Conservation (phyloP, 108 stramenopile species). For the Skeletonema costatum region DNA sequence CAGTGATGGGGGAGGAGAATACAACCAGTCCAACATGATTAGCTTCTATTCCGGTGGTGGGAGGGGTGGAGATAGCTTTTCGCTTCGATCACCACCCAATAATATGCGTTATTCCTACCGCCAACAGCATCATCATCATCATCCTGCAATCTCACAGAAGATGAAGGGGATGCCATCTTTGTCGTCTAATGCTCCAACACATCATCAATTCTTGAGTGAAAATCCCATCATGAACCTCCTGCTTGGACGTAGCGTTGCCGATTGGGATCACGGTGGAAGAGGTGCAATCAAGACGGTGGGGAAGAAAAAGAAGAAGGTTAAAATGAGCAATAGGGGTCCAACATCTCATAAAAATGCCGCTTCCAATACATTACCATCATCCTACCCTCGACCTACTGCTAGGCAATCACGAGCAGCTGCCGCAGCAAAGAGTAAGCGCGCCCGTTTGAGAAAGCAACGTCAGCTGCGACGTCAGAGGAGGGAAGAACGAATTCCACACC, state of each 20-base stretch:
- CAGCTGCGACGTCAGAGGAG: constrained; percentile 17
- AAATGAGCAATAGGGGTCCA: background rate
- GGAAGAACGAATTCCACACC: constrained; percentile 52
- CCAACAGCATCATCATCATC: constrained; percentile 4
- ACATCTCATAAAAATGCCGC: background rate
- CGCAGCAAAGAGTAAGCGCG: constrained; percentile 26
- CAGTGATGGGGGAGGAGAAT: constrained; percentile 4
- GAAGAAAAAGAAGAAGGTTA: constrained; percentile 2
- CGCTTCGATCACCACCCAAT: constrained; percentile 18
- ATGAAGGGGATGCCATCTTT: constrained; percentile 4
- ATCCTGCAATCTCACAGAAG: background rate
- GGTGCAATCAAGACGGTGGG: background rate
- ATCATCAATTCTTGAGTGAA: background rate
- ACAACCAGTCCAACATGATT: constrained; percentile 27
- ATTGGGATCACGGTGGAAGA: background rate
- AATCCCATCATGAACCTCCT: constrained; percentile 12
- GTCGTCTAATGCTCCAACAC: background rate
- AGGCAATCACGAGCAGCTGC: constrained; percentile 14
- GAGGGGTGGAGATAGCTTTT: constrained; percentile 17
- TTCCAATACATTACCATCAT: background rate
- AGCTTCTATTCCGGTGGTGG: constrained; percentile 32
- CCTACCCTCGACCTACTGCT: background rate
- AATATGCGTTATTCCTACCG: background rate
- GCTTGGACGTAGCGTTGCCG: constrained; percentile 6
- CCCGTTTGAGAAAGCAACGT: constrained; percentile 5